Evolutionary conservation across 257 asterid species (phyloP), one percentile per base, ranked within the genome.

Genomic region (Galeopsis tetrahit): DNA sequence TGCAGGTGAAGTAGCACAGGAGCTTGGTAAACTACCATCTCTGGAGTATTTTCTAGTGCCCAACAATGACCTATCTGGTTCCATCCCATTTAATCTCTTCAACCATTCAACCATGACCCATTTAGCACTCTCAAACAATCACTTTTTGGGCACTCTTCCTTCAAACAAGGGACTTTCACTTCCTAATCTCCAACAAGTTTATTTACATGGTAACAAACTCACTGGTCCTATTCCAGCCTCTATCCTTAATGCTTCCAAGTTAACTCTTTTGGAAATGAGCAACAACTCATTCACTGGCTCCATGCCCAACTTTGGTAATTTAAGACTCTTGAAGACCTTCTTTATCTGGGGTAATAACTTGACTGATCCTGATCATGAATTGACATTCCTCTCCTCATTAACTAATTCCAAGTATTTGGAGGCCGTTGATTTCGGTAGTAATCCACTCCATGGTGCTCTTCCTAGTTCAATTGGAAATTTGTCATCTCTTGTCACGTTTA

Each of bases 401-500:
- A 32, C 68, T n/a, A 70, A 70, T n/a, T 58, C 35, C 2, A 34
- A 2, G 2, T 0, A 8, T 68, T 17, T 68, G 49, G 5, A 32
- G 38, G 5, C 7, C 6, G 0, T 70, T 8, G 38, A 58, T 3
- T 4, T 70, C 2, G 0, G 28, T 7, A 48, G 48, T 1, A 70
- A 70, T 43, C 75, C 59, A n/a, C 59, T 58, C 36, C 43, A 39
- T 3, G 68, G 67, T 15, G 4, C 35, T 39, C 74, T 83, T 7
- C 87, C 83, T 1, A 6, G 73, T 76, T 69, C 76, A 4, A 55
- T 79, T 2, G 83, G 78, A 4, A 78, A 78, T 34, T 35, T 81
- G 5, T 81, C 82, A 0, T 52, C 76, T 10, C 53, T 74, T 4
- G 43, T 13, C 10, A 38, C 11, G 2, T 2, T 15, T 63, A 77